phyloP scores from a whole-genome alignment of 2,329 filamentous ascomycete genomes.

The Xylogone sp. region DNA sequence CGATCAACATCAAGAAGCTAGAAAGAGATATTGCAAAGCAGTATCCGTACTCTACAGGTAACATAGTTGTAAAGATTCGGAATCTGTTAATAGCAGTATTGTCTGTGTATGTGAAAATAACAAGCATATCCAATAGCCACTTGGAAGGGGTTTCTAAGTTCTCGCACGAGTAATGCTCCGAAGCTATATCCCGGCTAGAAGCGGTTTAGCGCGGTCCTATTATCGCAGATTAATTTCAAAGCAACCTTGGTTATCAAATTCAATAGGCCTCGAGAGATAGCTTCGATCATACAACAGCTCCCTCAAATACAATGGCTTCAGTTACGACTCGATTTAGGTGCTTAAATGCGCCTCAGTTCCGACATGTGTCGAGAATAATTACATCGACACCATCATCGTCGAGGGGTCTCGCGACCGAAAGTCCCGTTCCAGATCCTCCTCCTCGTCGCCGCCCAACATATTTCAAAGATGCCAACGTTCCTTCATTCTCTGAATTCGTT shows the following conservation, averaged over 20 bases:
- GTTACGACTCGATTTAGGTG: conserved; percentile 22
- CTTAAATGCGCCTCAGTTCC: conserved; percentile 22
- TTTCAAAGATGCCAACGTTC: conserved; percentile 39
- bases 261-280: not conserved
- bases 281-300: not conserved
- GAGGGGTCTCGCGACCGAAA: conserved; percentile 23
- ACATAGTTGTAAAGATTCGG: no score
- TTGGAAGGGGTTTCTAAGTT: no score
- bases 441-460: conserved; percentile 28
- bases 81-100: no score
- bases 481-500: conserved; percentile 57
- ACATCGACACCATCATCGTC: conserved; percentile 15
- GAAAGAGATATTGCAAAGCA: no score
- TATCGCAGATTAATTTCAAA: not conserved
- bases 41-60: no score
- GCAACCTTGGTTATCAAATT: not conserved
- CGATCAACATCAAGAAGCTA: no score
- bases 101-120: no score
- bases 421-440: conserved; percentile 14
- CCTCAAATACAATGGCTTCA: conserved; percentile 20
- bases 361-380: conserved; percentile 16
- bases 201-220: not conserved
- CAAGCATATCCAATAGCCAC: no score
- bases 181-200: not conserved
- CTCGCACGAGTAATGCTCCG: no score